Base-by-base conservation (phyloP, 2,329 filamentous ascomycete genomes). In the Raffaelea albimanens region DNA sequence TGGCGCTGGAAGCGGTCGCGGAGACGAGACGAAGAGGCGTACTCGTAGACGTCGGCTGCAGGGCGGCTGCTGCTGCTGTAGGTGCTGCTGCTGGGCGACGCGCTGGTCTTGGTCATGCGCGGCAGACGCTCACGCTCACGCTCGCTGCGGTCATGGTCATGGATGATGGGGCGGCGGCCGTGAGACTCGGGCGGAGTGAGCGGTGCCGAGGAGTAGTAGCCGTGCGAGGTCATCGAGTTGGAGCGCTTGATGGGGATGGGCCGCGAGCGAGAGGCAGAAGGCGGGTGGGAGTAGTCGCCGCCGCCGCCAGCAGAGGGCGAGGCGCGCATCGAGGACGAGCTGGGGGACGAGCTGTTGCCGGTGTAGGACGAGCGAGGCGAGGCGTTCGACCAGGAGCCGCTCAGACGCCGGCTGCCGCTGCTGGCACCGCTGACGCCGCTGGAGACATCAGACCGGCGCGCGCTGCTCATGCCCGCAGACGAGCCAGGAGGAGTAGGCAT, bases 161-260 rank as follows among this genome's bases (percentile, higher is more conserved):
- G 50, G 31, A 57, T 50, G 45, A 57, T 55, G 43, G 56, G 49
- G 45, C 54, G 50, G 40, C 51, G 55, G 45, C 54, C 55, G 40
- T 53, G 54, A 21, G 25, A 29, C 7, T 52, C 47, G 13, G 49
- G 49, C 25, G 50, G 44, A 44, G 43, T 45, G 20, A 45, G 43
- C n/a, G 41, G 7, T 29, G 25, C 18, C 34, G 34, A 10, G 14
- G 34, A 8, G 34, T 38, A 19, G 54, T 44, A 54, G 31, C 42
- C 50, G 29, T 57, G 55, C 18, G 57, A 55, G 38, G 56, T 48
- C 38, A 56, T 59, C n/a, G 55, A 53, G 34, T 38, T 38, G 34
- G 56, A 52, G 39, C 58, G 57, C 48, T 57, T 54, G 45, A 58
- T 54, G n/a, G 53, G 53, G 45, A 56, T 56, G 20, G 56, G 55